A percentile compares a stretch with the other conserved stretches of the same genome.
Evolutionary conservation across 129 eudicot species (phyloP).

Genomic region (Solidago caesia): DNA sequence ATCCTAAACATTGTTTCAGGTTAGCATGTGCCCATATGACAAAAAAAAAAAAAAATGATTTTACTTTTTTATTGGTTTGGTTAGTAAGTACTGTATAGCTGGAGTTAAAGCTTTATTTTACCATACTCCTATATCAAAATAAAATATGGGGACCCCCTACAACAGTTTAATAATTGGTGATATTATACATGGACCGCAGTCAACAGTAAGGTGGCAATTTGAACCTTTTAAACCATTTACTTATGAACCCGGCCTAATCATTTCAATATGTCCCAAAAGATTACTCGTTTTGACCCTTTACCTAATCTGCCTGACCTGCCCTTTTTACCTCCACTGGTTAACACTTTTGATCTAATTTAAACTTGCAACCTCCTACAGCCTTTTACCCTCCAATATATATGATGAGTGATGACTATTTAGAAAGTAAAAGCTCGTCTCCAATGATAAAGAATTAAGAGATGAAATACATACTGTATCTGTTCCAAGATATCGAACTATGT

Average conservation of each 20-base stretch:
- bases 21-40: constrained; percentile 5
- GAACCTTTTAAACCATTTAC: not conserved
- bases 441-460: constrained; percentile 6
- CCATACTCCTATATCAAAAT: no score
- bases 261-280: no score
- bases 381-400: not conserved
- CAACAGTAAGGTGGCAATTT: constrained; percentile 2
- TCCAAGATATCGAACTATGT: constrained; percentile 78
- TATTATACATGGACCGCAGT: not conserved
- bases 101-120: not conserved
- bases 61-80: not conserved
- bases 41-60: not conserved
- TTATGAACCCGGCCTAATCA: no score
- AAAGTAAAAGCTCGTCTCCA: constrained; percentile 10
- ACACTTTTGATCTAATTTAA: not conserved
- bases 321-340: not conserved
- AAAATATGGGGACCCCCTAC: no score
- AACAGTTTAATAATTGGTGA: not conserved
- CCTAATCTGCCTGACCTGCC: not conserved
- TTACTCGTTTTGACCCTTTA: not conserved
- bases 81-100: not conserved
- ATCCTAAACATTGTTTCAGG: constrained; percentile 45
- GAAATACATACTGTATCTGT: constrained; percentile 59
- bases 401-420: not conserved
- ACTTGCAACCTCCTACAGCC: constrained; percentile 2